Evolutionary conservation across 257 asterid species (phyloP), one percentile per base, ranked within the genome.

Genomic region (Solanum rostratum): DNA sequence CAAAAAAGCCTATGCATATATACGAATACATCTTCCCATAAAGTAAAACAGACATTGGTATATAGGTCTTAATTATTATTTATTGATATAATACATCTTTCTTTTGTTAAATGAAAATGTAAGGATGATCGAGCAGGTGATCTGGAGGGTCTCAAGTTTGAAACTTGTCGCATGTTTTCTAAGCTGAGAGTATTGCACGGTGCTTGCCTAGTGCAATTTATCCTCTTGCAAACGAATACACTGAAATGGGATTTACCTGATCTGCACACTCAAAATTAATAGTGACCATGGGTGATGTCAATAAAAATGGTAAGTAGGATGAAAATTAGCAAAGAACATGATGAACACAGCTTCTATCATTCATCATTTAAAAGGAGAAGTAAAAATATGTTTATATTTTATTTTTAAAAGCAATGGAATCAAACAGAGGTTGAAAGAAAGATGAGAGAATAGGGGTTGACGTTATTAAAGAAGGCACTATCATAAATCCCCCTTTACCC

Each of bases 401-500:
- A 41, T 8, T 37, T 57, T n/a, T 20, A 27, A 27, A 37, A 59
- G 13, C 33, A 63, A 39, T 53, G 62, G 53, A 45, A 81, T 81
- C 78, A 60, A 71, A 50, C 43, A 14, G 54, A 45, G 68, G 78
- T 53, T 41, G 82, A 30, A 46, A 29, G 63, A 15, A 84, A 33
- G 50, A 55, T 53, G 29, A 55, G 83, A 39, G 83, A 84, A 89
- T 4, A 86, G 86, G 89, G 65, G 93, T 89, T 93, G 85, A 80
- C 62, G 22, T 39, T 57, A 55, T 16, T 30, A 60, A 83, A 82
- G 86, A 69, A 87, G 6, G 81, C 82, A 79, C 57, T 78, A 85
- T 84, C 65, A 69, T 49, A 84, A 52, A 33, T 43, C 80, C 86
- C 95, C 76, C 60, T 90, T 90, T 88, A 91, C 93, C 84, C 90